Base-by-base conservation (phyloP, 2,329 filamentous ascomycete genomes). In the Xylogone sp. region DNA sequence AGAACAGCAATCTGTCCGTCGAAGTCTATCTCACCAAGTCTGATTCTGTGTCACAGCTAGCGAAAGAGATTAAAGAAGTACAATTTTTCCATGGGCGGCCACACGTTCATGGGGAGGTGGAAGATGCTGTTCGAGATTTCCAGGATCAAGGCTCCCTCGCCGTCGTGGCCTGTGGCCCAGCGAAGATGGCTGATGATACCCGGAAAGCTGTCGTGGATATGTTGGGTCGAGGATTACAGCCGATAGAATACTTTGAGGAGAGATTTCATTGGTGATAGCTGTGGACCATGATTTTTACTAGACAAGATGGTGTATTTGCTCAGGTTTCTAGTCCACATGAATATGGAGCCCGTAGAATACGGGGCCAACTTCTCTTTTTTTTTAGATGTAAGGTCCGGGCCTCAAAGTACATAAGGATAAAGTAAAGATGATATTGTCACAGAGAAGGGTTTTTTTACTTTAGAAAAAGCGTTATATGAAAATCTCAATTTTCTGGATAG, bases 21-120 rank as follows among this genome's bases (percentile, higher is more conserved):
- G 62, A 70, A 2, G 56, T 75, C 0, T 71, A 73, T 48, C 55
- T 73, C 0, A 73, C 70, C 3, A 49, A 45, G 45, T 45, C 34
- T 22, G 42, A 48, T 3, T 19, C 20, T 9, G 16, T 20, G 34
- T 27, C 24, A 27, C 24, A 10, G 10, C 10, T 27, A 27, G 24
- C 6, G 6, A 5, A 27, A 27, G 42, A 24, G 48, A 57, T 60
- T 1, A 48, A 56, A 12, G 48, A 51, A 8, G 61, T 64, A 2
- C 49, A 54, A 5, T 20, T 66, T 19, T 43, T 60, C 7, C 44
- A 54, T 21, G 63, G 65, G 0, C 63, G 73, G 4, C 71, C 69
- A 12, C 62, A 70, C 18, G 68, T 69, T 21, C 18, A 42, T 16
- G 21, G 42, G 19, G 46, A 48, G 31, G 34, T 48, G 21, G 46